A percentile compares a stretch with the other conserved stretches of the same genome.
These are phyloP conservation scores for Ganoderma sinense DNA, from an alignment of 1,284 basidiomycete genomes.

Conservation along the genomic window DNA sequence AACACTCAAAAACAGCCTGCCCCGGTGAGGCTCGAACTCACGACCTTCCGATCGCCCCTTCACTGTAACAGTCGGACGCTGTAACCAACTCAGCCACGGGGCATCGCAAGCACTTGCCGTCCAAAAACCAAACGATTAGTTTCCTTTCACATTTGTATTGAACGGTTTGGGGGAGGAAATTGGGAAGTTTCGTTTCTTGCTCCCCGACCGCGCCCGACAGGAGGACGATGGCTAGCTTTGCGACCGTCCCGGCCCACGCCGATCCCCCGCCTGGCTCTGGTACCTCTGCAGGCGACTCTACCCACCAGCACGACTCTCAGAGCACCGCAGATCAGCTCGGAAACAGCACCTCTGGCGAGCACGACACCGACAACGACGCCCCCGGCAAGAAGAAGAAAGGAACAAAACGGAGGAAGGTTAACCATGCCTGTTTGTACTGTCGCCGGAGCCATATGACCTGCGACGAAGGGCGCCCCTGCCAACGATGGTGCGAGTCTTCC, in stretches of 20 bases:
- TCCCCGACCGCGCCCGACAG: slow-evolving; percentile 38
- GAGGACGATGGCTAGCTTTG: slow-evolving; percentile 39
- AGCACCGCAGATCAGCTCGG: slow-evolving; percentile 18
- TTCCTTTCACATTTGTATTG: background rate
- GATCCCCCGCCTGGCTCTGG: slow-evolving; percentile 35
- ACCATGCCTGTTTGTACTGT: slow-evolving; percentile 94
- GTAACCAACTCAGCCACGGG: slow-evolving; percentile 83
- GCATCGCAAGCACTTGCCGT: too few species aligned
- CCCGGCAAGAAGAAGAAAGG: slow-evolving; percentile 41
- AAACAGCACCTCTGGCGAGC: slow-evolving; percentile 26
- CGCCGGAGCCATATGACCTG: slow-evolving; percentile 94
- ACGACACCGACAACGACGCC: slow-evolving; percentile 33
- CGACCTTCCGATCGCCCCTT: slow-evolving; percentile 67
- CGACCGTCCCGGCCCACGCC: slow-evolving; percentile 44
- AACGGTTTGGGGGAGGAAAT: background rate
- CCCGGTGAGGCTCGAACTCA: slow-evolving; percentile 79
- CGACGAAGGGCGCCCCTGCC: slow-evolving; percentile 88
- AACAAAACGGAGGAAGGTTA: slow-evolving; percentile 80
- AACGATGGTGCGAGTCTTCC: slow-evolving; percentile 78
- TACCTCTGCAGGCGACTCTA: slow-evolving; percentile 32
- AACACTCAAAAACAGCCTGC: slow-evolving; percentile 53
- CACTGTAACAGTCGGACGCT: slow-evolving; percentile 76
- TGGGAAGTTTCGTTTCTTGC: slow-evolving; percentile 26
- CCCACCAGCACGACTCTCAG: slow-evolving; percentile 25
- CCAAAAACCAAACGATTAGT: too few species aligned